A percentile compares a stretch with the other conserved stretches of the same genome.
Conservation (phyloP, 495 filamentous ascomycete genomes). For the Achaetomiella virescens region DNA sequence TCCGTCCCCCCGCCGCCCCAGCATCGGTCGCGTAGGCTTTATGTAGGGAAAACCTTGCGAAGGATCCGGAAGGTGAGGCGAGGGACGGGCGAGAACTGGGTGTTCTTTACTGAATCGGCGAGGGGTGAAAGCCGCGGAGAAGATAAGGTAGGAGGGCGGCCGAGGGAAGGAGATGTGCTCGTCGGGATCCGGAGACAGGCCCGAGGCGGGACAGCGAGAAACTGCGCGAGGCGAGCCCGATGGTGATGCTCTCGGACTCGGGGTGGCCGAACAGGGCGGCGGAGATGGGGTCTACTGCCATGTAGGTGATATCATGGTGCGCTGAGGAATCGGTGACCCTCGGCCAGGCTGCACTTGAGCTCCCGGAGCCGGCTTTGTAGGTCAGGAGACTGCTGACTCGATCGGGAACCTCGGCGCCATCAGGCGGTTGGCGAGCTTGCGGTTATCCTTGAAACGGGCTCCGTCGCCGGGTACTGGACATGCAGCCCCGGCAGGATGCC, state of each 20-base stretch:
- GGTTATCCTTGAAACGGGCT: slow-evolving; percentile 31
- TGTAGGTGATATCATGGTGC: slow-evolving; percentile 29
- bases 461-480: slow-evolving; percentile 21
- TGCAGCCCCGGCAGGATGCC: slow-evolving; percentile 29
- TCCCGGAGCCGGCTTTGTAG: slow-evolving; percentile 33
- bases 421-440: slow-evolving; percentile 31
- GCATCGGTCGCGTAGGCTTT: slow-evolving; percentile 17
- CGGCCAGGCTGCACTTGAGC: slow-evolving; percentile 25
- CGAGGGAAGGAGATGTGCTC: slow-evolving; percentile 17
- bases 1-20: no score
- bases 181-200: slow-evolving; percentile 3
- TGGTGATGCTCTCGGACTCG: slow-evolving; percentile 16
- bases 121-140: slow-evolving; percentile 11
- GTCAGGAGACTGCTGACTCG: slow-evolving; percentile 30
- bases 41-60: slow-evolving; percentile 15
- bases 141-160: slow-evolving; percentile 15
- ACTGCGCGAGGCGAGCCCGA: no score
- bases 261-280: slow-evolving; percentile 28
- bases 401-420: slow-evolving; percentile 37
- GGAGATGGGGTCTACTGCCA: slow-evolving; percentile 34
- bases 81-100: slow-evolving; percentile 16
- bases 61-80: slow-evolving; percentile 15
- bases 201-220: no score
- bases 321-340: slow-evolving; percentile 32
- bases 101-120: slow-evolving; percentile 15